Conservation (phyloP, 495 filamentous ascomycete species). For the Hypoxylon cercidicola region DNA sequence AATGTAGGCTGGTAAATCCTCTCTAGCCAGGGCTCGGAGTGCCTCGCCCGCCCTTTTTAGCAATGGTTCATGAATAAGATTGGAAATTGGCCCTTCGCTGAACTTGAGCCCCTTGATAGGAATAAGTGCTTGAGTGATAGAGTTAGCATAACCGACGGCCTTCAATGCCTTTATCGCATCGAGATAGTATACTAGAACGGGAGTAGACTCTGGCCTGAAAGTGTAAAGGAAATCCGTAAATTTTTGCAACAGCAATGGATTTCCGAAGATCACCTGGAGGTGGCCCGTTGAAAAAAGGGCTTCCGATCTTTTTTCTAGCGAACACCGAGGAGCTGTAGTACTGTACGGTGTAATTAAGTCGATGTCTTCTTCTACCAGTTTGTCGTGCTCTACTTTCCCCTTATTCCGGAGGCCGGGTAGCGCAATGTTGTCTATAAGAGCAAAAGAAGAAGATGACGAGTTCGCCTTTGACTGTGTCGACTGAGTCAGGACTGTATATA, state of each 20-base stretch:
- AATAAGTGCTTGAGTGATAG: constrained; percentile 64
- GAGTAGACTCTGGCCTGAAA: constrained; percentile 69
- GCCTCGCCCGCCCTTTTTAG: constrained; percentile 67
- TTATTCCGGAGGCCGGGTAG: constrained; percentile 53
- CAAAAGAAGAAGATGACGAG: constrained; percentile 32
- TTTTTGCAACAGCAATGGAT: constrained; percentile 66
- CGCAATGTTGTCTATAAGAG: constrained; percentile 38
- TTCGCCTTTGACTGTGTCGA: constrained; percentile 23
- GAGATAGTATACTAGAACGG: constrained; percentile 76
- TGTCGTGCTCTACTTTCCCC: constrained; percentile 51
- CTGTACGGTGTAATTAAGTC: constrained; percentile 59
- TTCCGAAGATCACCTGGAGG: constrained; percentile 70
- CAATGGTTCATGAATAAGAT: constrained; percentile 63
- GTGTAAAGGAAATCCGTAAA: constrained; percentile 74
- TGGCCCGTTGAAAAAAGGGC: constrained; percentile 73
- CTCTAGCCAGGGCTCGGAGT: constrained; percentile 67
- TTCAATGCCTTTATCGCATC: constrained; percentile 74
- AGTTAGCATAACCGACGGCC: constrained; percentile 77
- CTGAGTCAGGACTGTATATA: constrained; percentile 13
- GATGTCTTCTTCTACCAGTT: constrained; percentile 54
- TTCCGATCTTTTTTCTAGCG: constrained; percentile 69
- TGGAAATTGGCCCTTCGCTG: constrained; percentile 52
- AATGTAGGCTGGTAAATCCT: constrained; percentile 78
- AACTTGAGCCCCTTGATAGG: constrained; percentile 58
- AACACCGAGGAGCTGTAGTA: constrained; percentile 46